Evolutionary conservation across 495 filamentous ascomycete genomes (phyloP).

Genomic region (Hypoxylon rickii): DNA sequence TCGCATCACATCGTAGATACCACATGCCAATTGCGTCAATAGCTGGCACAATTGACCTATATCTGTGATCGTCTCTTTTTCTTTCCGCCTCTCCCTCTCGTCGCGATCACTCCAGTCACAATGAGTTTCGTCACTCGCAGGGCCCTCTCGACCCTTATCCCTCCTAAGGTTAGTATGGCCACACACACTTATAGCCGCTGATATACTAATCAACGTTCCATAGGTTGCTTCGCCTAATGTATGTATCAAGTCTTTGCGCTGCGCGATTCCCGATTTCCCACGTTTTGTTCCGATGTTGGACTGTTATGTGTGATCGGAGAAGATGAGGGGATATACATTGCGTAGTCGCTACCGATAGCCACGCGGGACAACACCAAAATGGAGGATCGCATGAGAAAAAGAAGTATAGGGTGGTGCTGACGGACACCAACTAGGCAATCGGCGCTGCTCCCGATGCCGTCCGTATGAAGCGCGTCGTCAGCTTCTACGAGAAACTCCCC

Average conservation of each 20-base stretch:
- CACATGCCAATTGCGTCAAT: constrained; percentile 34
- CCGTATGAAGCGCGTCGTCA: constrained; percentile 93
- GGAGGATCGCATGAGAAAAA: neutral
- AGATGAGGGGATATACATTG: no score
- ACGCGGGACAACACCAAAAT: no score
- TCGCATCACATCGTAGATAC: constrained; percentile 32
- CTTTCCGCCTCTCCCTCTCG: constrained; percentile 28
- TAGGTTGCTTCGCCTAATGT: constrained; percentile 89
- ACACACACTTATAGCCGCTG: neutral
- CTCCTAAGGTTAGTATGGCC: constrained; percentile 80
- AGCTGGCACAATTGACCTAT: constrained; percentile 29
- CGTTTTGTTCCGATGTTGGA: constrained; percentile 2
- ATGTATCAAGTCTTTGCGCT: constrained; percentile 50
- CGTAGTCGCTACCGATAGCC: no score
- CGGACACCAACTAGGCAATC: constrained; percentile 66
- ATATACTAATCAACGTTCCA: constrained; percentile 34
- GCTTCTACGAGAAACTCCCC: constrained; percentile 97
- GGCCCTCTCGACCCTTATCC: constrained; percentile 96
- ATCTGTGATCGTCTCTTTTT: constrained; percentile 22
- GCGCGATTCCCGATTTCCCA: constrained; percentile 2
- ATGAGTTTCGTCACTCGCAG: constrained; percentile 92
- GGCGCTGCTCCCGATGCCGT: constrained; percentile 91
- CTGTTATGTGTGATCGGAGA: no score
- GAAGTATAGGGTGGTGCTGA: constrained; percentile 39
- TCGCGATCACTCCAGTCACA: constrained; percentile 51